Evolutionary conservation across 768 basidiomycete genomes (phyloP), one percentile per base, ranked within the genome.

Genomic region (Mycena alexandri): DNA sequence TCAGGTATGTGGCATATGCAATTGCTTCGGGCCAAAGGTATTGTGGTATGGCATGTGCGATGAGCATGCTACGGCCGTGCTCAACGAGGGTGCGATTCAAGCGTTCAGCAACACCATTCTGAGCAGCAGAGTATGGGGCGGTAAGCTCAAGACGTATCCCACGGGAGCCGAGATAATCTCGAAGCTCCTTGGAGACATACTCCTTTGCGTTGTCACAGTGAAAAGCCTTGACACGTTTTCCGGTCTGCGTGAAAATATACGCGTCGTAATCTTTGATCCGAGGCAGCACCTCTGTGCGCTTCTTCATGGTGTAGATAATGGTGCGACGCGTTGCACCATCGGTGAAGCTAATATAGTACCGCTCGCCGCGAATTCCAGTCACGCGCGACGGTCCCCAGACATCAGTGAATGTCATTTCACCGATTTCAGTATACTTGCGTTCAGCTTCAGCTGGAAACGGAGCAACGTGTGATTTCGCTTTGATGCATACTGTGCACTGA

Each of bases 81-180:
- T 78, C 70, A 0, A 73, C 22, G 0, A 77, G 34, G 0, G 73
- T 80, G 21, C 63, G 19, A 54, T 80, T 80, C 11, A 70, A 68
- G 1, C 73, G 43, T 38, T 82, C 79, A 0, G 78, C 80, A 1
- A 77, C 43, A 1, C 79, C 73, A 50, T 79, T 79, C 33, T 79
- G 76, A 7, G 67, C 29, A 0, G 76, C 75, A 5, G 71, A 71
- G 13, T 77, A 71, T 0, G 73, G 73, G 1, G 64, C 68, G 0
- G 75, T 76, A 0, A 53, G 63, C 12, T 77, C 71, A 0, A 71
- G 17, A 11, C 72, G 54, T 14, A 79, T 77, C 0, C 78, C 76
- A 19, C 64, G 34, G 8, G 24, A 3, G 0, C 19, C 38, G 42
- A 72, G 52, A 13, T 33, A 63, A 16, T 69, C 17, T 29, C 57